Base-by-base conservation (phyloP, 805 yeast genomes). In the Pichia phayaonensis region DNA sequence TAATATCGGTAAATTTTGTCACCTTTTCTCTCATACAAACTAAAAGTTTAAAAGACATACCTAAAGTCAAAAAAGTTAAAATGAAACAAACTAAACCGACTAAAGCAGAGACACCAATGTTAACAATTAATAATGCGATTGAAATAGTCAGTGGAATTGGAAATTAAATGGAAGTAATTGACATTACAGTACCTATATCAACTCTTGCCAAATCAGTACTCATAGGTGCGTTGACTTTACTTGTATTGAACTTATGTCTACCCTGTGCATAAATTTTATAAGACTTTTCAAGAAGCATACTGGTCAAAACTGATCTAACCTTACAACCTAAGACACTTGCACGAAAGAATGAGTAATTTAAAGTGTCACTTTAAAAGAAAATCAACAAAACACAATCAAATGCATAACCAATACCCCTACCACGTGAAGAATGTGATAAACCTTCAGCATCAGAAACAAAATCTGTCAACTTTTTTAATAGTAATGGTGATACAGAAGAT, bases 171-270 rank as follows among this genome's bases (percentile, higher is more conserved):
- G 83, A 59, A 58, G 84, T 80, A n/a, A 86, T 86, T 59, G 83
- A 80, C 53, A 81, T 82, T 2, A 81, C 82, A 38, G 83, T 62
- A 11, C 90, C 87, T 56, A 86, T 75, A 64, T 87, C 96, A 34
- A 89, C 72, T 63, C 96, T 79, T 29, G 88, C 75, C 42, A 89
- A 69, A 64, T 90, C 97, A 0, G 95, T 81, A 50, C 90, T 86
- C 69, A 89, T 80, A 61, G 89, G 67, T 13, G 89, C 80, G 36
- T 92, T 86, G 50, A 90, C 75, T 54, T 80, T 82, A 50, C 94
- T 87, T 38, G 78, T 73, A 1, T 94, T 83, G 61, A 71, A 87
- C 51, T 74, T 70, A 59, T 81, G 83, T 45, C 74, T 78, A 6
- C 90, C 80, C 48, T 72, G 72, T 11, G 81, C 75, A 50, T 83